These are phyloP conservation scores for Xylaria scruposa DNA, from an alignment of 495 filamentous ascomycete species.

Conservation along the genomic window DNA sequence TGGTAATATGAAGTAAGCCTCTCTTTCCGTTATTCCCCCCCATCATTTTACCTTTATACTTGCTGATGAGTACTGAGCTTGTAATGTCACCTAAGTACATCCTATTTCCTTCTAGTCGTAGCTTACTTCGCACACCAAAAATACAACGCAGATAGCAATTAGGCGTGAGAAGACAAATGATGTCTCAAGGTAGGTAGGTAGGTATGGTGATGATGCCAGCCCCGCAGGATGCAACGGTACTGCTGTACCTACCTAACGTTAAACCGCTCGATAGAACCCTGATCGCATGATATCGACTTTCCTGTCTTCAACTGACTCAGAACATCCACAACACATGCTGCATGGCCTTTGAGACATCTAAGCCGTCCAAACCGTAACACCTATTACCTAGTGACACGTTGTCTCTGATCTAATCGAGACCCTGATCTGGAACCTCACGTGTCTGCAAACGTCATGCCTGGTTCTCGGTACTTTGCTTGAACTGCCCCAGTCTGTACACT, in stretches of 20 bases:
- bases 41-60: background rate
- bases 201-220: background rate
- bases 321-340: background rate
- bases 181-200: too few species aligned
- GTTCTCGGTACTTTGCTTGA: background rate
- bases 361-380: conserved; percentile 7
- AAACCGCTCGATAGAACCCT: background rate
- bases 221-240: background rate
- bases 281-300: background rate
- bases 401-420: background rate
- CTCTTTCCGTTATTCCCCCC: background rate
- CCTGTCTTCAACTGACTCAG: conserved; percentile 2
- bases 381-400: background rate
- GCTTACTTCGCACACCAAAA: too few species aligned
- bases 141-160: background rate
- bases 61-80: background rate
- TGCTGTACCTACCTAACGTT: background rate
- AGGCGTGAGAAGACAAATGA: background rate
- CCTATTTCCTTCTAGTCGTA: too few species aligned
- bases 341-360: background rate
- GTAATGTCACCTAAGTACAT: too few species aligned
- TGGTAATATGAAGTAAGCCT: background rate
- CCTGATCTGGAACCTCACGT: background rate
- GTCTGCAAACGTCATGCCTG: background rate
- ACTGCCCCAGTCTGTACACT: too few species aligned